Conservation (phyloP, 1,284 basidiomycete genomes). For the Somion occarium region DNA sequence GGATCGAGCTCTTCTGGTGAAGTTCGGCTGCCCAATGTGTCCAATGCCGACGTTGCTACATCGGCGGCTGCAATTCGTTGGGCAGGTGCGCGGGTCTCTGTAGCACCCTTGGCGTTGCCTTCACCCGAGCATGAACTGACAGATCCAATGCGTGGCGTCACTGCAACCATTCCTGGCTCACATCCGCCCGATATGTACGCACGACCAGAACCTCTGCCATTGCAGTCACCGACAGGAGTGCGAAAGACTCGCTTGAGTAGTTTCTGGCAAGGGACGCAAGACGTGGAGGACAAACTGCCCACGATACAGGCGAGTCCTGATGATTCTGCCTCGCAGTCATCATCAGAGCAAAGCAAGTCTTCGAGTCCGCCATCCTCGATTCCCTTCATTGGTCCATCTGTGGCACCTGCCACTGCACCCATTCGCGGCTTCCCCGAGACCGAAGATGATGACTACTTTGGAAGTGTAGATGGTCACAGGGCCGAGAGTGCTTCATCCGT, state of each 20-base stretch:
- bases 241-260: conserved; percentile 55
- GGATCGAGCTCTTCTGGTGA: conserved; percentile 22
- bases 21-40: conserved; percentile 23
- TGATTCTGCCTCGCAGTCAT: neutral
- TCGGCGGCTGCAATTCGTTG: conserved; percentile 82
- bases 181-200: conserved; percentile 34
- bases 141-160: conserved; percentile 76
- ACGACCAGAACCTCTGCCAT: conserved; percentile 15
- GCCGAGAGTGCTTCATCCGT: conserved; percentile 3
- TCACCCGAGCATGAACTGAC: conserved; percentile 85
- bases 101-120: conserved; percentile 77
- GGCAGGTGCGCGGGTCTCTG: conserved; percentile 69
- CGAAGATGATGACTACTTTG: conserved; percentile 29
- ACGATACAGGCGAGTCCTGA: neutral
- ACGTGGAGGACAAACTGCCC: conserved; percentile 30
- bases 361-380: neutral
- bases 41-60: conserved; percentile 53
- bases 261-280: conserved; percentile 67
- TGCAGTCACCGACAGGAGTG: conserved; percentile 42
- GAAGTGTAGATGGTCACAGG: conserved; percentile 12
- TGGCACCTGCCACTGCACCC: conserved; percentile 27
- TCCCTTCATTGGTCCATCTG: conserved; percentile 12
- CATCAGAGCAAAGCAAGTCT: neutral
- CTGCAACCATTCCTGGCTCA: conserved; percentile 62
- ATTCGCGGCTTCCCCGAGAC: conserved; percentile 14